Percentiles rank a stretch among this genome's conserved stretches.
These are phyloP conservation scores for Kodamaea ohmeri DNA, from an alignment of 1,139 yeast genomes.

Conservation along the genomic window DNA sequence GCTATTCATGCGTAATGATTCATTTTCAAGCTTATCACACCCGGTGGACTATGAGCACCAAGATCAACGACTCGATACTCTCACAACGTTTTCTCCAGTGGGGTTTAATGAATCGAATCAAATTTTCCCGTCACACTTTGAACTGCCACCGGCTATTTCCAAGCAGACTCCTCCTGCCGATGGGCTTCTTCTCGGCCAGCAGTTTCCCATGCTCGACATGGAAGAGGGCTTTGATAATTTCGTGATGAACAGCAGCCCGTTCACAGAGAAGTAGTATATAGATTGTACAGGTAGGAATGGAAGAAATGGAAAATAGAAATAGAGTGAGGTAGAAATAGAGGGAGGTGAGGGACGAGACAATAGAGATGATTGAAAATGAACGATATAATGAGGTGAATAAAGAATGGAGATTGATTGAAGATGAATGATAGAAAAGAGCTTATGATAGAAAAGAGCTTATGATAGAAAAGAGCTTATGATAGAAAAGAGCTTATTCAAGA, in stretches of 20 bases:
- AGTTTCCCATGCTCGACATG: conserved; percentile 1
- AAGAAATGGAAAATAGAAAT: not conserved
- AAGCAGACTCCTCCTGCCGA: conserved; percentile 1
- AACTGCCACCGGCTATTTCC: not conserved
- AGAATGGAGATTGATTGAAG: too few relatives aligned
- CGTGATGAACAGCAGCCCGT: conserved; percentile 4
- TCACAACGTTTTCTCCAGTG: conserved; percentile 2
- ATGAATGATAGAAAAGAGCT: too few relatives aligned
- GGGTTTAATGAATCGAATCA: not conserved
- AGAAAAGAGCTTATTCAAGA: too few relatives aligned
- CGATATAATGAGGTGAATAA: too few relatives aligned
- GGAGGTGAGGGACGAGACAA: too few relatives aligned
- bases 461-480: too few relatives aligned
- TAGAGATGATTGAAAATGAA: too few relatives aligned
- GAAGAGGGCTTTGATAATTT: conserved; percentile 3
- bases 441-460: too few relatives aligned
- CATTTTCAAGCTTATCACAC: conserved; percentile 6
- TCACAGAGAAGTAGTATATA: not conserved
- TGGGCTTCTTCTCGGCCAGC: not conserved
- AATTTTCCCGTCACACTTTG: conserved; percentile 2
- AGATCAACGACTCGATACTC: conserved; percentile 1
- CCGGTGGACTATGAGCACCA: conserved; percentile 1
- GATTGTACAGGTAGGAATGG: too few relatives aligned
- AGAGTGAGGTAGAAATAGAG: not conserved
- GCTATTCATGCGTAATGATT: conserved; percentile 3